phyloP scores from a whole-genome alignment of 2,329 filamentous ascomycete genomes.

The Xylaria sp. region DNA sequence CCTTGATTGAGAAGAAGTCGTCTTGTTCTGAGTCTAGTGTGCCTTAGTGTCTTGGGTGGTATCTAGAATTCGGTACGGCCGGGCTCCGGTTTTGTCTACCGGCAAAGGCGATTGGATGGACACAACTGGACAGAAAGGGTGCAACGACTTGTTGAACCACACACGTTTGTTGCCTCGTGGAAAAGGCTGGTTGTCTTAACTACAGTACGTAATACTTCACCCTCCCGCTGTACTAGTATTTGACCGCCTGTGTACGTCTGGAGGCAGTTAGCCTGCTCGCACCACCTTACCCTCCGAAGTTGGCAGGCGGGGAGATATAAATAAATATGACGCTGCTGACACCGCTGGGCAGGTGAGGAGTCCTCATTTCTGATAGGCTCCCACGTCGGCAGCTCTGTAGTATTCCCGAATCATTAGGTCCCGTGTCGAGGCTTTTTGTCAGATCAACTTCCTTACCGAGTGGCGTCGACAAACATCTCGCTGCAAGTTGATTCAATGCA shows the following conservation, averaged over 20 bases:
- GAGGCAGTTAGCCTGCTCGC: conserved; percentile 5
- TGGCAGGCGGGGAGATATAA: conserved; percentile 32
- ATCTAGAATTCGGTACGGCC: conserved; percentile 19
- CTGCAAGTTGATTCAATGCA: conserved; percentile 20
- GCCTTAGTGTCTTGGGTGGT: conserved; percentile 1
- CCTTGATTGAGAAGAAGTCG: not conserved
- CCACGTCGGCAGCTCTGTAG: conserved; percentile 6
- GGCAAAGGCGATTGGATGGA: conserved; percentile 7
- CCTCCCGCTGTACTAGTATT: not conserved
- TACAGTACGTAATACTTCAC: not conserved
- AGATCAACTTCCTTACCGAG: conserved; percentile 28
- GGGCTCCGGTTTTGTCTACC: conserved; percentile 18
- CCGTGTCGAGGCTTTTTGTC: conserved; percentile 31
- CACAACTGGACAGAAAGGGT: not conserved
- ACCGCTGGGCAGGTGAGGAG: conserved; percentile 26
- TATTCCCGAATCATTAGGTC: conserved; percentile 29
- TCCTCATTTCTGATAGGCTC: conserved; percentile 28
- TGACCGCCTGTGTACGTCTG: not conserved
- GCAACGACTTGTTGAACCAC: not conserved
- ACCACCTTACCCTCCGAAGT: conserved; percentile 6
- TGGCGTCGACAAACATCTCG: conserved; percentile 26
- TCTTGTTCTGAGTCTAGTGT: conserved; percentile 4
- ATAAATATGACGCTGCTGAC: conserved; percentile 37
- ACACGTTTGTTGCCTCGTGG: conserved; percentile 5
- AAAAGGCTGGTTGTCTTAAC: conserved; percentile 10